Evolutionary conservation across 1,284 basidiomycete genomes (phyloP).

Genomic region (Puccinia hordei): DNA sequence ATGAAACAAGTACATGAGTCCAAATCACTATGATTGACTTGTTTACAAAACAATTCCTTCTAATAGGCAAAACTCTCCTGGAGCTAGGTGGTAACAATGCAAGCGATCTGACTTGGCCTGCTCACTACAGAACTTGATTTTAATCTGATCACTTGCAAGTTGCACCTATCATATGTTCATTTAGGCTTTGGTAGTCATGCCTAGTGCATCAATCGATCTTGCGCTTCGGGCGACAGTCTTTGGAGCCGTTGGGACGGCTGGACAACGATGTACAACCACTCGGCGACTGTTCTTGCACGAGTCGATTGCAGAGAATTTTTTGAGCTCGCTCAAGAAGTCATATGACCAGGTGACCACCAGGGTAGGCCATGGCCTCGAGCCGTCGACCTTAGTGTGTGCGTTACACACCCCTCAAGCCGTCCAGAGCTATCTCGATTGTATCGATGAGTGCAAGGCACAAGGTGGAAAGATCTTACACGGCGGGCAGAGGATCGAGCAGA

Average conservation of each 20-base stretch:
- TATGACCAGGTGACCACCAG: constrained; percentile 62
- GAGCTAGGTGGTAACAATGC: constrained; percentile 92
- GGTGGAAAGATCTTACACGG: constrained; percentile 78
- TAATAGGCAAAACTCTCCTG: constrained; percentile 68
- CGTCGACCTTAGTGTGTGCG: constrained; percentile 77
- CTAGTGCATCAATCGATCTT: constrained; percentile 84
- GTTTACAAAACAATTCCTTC: too few relatives aligned
- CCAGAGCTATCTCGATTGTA: constrained; percentile 68
- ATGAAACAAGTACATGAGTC: too few relatives aligned
- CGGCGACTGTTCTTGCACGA: constrained; percentile 84
- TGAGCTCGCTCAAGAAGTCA: constrained; percentile 75
- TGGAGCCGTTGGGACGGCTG: constrained; percentile 89
- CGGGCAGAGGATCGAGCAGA: constrained; percentile 61
- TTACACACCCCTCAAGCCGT: constrained; percentile 74
- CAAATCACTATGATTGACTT: too few relatives aligned
- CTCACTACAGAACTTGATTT: not conserved
- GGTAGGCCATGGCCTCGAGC: constrained; percentile 78
- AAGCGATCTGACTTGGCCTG: not conserved
- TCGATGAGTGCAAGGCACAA: constrained; percentile 68
- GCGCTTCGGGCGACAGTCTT: constrained; percentile 88
- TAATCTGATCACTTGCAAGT: not conserved
- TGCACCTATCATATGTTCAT: constrained; percentile 59
- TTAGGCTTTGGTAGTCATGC: constrained; percentile 80
- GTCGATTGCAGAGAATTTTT: constrained; percentile 73
- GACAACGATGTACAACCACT: constrained; percentile 92